phyloP scores from a whole-genome alignment of 768 basidiomycete species.

The Lactarius deliciosus region DNA sequence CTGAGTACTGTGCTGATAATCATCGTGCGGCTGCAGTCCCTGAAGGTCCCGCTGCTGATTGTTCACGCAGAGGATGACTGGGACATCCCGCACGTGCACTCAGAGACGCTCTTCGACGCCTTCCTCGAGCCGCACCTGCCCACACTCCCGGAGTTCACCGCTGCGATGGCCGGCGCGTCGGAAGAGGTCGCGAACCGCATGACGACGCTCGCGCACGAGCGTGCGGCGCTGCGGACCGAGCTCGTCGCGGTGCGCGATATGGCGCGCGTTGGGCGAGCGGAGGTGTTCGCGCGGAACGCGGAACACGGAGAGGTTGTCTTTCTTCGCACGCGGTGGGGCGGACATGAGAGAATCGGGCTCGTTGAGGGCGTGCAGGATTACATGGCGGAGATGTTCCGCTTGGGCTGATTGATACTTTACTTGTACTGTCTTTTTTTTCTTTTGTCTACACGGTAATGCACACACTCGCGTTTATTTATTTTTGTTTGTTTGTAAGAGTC shows the following conservation, averaged over 20 bases:
- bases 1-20: neutral
- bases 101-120: slow-evolving; percentile 62
- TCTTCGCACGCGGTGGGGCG: slow-evolving; percentile 56
- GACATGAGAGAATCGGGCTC: slow-evolving; percentile 56
- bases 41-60: slow-evolving; percentile 68
- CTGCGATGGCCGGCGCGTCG: slow-evolving; percentile 33
- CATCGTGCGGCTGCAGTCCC: slow-evolving; percentile 43
- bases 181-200: slow-evolving; percentile 49
- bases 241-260: slow-evolving; percentile 49
- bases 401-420: slow-evolving; percentile 14
- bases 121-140: slow-evolving; percentile 61
- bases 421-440: neutral
- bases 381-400: slow-evolving; percentile 35
- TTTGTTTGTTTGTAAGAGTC: neutral
- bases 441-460: neutral
- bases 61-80: slow-evolving; percentile 74
- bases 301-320: slow-evolving; percentile 48
- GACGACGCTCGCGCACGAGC: slow-evolving; percentile 40
- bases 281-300: slow-evolving; percentile 49
- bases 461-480: neutral
- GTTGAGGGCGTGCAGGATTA: slow-evolving; percentile 72
- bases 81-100: slow-evolving; percentile 72
- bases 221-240: slow-evolving; percentile 44
- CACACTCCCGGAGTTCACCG: slow-evolving; percentile 40
- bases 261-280: slow-evolving; percentile 49